Evolutionary conservation across 2,329 filamentous ascomycete species (phyloP), one percentile per base, ranked within the genome.

Genomic region (Paracoccidioides brasiliensis): DNA sequence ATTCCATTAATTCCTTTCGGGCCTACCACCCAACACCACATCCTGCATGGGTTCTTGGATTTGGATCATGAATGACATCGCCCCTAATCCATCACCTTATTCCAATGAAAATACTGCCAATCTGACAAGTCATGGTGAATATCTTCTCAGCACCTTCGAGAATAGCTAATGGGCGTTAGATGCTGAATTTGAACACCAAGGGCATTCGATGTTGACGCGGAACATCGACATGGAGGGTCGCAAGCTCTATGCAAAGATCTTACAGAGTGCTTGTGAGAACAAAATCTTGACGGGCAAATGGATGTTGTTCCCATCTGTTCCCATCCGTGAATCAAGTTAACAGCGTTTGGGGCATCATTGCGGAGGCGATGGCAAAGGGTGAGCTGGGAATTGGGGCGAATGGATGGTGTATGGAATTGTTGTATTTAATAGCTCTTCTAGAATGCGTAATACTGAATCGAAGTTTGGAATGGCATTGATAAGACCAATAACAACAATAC

Each of bases 331-430:
- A 62, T 2, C 56, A 54, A 0, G 59, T 67, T 12, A 62, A 72
- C 56, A 54, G 56, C 14, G 50, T 56, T 14, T 72, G 89, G 90
- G 75, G 71, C 5, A 72, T 76, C 7, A 75, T 94, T 8, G 86
- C 83, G 4, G 77, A 76, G 53, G 86, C 81, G 2, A 86, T 86
- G 0, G 79, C 80, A 10, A 78, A 80, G 35, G 83, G 85, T 57
- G 78, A 85, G 60, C 77, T 95, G 2, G 89, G 89, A 0, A 78
- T 82, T 42, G 78, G 74, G 1, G 85, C 88, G 8, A 94, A 14
- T 32, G 52, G 51, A 51, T 33, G 53, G 56, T 50, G 59, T 45
- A 28, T 51, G 37, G 10, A 28, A 40, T 33, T 32, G 15, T 41
- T 51, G 28, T n/a, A 45, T 45, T 32, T 32, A 32, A 45, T 30